A percentile compares a stretch with the other conserved stretches of the same genome.
These are phyloP conservation scores for Ascochyta viciae-villosae DNA, from an alignment of 2,329 filamentous ascomycete genomes.

Conservation along the genomic window DNA sequence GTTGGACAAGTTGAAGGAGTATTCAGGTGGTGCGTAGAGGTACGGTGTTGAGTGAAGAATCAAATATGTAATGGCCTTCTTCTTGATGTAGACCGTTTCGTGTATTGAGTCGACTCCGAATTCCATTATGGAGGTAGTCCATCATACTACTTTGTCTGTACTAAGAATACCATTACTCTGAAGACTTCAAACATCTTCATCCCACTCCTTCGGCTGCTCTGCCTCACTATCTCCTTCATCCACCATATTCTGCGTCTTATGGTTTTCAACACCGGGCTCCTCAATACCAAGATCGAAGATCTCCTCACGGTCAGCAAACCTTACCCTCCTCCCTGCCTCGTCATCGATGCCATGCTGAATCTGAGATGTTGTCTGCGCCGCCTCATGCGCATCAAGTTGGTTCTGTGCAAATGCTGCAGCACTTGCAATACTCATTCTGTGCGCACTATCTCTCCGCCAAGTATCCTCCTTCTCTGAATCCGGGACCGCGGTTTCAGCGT, in stretches of 20 bases:
- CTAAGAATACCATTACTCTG: neutral
- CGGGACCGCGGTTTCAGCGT: neutral
- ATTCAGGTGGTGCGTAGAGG: slow-evolving; percentile 5
- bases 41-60: neutral
- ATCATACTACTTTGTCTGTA: too few species aligned
- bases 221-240: neutral
- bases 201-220: neutral
- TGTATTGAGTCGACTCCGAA: too few species aligned
- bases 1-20: slow-evolving; percentile 24
- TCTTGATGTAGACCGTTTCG: too few species aligned
- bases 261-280: neutral
- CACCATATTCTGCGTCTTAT: neutral
- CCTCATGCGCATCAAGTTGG: neutral
- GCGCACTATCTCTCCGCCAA: neutral
- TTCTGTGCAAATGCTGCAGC: neutral
- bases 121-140: too few species aligned
- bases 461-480: neutral
- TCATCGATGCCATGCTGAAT: neutral
- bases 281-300: neutral
- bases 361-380: too few species aligned
- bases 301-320: neutral
- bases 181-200: neutral
- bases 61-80: too few species aligned
- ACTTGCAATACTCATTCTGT: neutral
- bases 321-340: neutral